phyloP scores from a whole-genome alignment of 2,329 filamentous ascomycete species.

The Alternaria novae-zelandiae region DNA sequence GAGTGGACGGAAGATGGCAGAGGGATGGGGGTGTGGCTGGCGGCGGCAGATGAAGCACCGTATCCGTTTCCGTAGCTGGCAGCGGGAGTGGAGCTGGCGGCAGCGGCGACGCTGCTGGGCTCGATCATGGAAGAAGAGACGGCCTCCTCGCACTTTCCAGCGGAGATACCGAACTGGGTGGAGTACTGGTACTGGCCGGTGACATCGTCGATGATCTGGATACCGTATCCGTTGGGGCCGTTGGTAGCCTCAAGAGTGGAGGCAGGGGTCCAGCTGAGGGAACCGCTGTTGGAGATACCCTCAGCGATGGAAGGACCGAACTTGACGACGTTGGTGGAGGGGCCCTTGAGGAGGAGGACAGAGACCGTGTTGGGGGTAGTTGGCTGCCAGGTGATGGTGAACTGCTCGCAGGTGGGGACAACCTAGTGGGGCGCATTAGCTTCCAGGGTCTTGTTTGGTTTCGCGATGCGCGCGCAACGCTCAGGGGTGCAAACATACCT shows the following conservation, averaged over 20 bases:
- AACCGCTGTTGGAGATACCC: conserved; percentile 62
- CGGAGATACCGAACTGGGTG: conserved; percentile 67
- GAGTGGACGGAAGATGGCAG: conserved; percentile 8
- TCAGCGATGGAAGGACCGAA: conserved; percentile 59
- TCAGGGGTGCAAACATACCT: conserved; percentile 40
- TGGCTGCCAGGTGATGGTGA: conserved; percentile 65
- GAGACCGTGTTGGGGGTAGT: conserved; percentile 59
- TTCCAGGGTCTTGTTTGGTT: conserved; percentile 2
- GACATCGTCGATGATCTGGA: conserved; percentile 66
- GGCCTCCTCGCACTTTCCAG: conserved; percentile 39
- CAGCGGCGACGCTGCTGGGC: conserved; percentile 2
- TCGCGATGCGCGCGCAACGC: background rate
- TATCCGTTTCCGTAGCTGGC: conserved; percentile 15
- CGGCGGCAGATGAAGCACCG: background rate
- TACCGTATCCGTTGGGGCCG: conserved; percentile 62
- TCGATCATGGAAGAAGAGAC: conserved; percentile 26
- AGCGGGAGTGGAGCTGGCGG: conserved; percentile 10
- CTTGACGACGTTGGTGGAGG: conserved; percentile 60
- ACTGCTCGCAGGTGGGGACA: conserved; percentile 63
- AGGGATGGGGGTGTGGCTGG: conserved; percentile 21
- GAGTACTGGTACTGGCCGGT: conserved; percentile 66
- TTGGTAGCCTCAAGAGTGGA: conserved; percentile 51
- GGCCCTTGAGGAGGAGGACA: conserved; percentile 66
- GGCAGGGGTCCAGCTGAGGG: conserved; percentile 62
- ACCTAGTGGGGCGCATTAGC: conserved; percentile 34